Base-by-base conservation (phyloP, 116 monocot genomes). In the Iris pallida region DNA sequence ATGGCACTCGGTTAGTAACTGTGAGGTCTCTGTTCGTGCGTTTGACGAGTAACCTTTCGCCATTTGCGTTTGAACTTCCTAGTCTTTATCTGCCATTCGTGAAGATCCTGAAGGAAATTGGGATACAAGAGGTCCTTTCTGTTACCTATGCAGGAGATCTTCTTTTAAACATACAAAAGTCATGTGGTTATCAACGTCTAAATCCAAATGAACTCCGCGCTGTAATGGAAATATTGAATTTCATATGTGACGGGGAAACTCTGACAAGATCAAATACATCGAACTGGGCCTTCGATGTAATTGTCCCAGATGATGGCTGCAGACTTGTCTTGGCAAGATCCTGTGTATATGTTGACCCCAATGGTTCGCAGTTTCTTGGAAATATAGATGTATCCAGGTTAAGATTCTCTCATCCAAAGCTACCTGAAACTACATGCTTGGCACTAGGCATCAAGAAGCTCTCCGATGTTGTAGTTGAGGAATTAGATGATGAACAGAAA, bases 171-270 rank as follows among this genome's bases (percentile, higher is more conserved):
- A 90, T 92, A 9, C 97, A 88, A 78, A 85, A 82, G 61, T 76
- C 83, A 57, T 90, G 93, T 68, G 97, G 97, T 0, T 92, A 98
- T 78, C 97, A 92, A 57, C 85, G 83, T 40, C 72, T 98, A 15
- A 98, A 98, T 80, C 97, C 97, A 63, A 98, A 98, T 78, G 97
- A 98, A 76, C 79, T 92, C n/a, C 83, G 97, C 71, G 97, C 97
- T 55, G 88, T 98, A 16, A 82, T 88, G 88, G 88, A 88, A 60
- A 85, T 92, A 45, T 81, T 98, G 78, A 85, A 81, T 70, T 92
- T 87, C 52, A 83, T 98, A 72, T 92, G 92, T 77, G 78, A 79
- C 68, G 75, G 65, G 17, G 59, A 69, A 61, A 77, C 17, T 51
- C 80, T 71, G 30, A 12, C 68, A 72, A 72, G 53, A 49, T 54